Evolutionary conservation across 2,329 filamentous ascomycete genomes (phyloP).

Genomic region (Cryphonectria parasitica): DNA sequence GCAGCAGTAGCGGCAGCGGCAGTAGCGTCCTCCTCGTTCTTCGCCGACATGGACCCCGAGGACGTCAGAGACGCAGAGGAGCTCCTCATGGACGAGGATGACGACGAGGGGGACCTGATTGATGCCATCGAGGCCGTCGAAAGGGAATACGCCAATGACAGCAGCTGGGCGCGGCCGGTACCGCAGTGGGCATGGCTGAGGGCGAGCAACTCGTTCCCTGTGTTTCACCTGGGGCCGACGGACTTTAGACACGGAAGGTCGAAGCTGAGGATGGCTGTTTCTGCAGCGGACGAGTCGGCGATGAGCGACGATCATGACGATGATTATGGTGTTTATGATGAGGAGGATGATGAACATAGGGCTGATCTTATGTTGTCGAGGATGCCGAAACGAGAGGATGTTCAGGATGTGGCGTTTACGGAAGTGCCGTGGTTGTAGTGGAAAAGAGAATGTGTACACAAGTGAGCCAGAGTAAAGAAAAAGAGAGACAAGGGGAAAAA

Average conservation of each 20-base stretch:
- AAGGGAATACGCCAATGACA: neutral
- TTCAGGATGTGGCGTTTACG: neutral
- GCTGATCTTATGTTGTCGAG: neutral
- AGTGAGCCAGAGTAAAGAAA: neutral
- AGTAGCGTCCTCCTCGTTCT: neutral
- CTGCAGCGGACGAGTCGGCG: neutral
- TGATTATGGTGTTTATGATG: neutral
- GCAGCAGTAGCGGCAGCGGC: neutral
- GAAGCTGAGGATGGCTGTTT: constrained; percentile 12
- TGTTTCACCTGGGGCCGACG: constrained; percentile 11
- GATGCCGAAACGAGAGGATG: neutral
- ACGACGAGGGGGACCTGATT: neutral
- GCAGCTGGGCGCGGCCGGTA: constrained; percentile 15
- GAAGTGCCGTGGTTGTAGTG: constrained; percentile 13
- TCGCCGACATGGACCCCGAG: constrained; percentile 10
- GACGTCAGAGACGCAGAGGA: neutral
- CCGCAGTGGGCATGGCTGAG: constrained; percentile 19
- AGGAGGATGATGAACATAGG: neutral
- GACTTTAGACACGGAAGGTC: constrained; percentile 21
- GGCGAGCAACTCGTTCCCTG: constrained; percentile 25
- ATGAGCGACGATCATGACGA: neutral
- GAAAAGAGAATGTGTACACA: neutral
- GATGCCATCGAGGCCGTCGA: neutral
- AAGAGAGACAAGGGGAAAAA: too few relatives aligned
- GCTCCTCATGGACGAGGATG: constrained; percentile 6